These are phyloP conservation scores for Omphalotus olearius DNA, from an alignment of 1,284 basidiomycete species.

Conservation along the genomic window DNA sequence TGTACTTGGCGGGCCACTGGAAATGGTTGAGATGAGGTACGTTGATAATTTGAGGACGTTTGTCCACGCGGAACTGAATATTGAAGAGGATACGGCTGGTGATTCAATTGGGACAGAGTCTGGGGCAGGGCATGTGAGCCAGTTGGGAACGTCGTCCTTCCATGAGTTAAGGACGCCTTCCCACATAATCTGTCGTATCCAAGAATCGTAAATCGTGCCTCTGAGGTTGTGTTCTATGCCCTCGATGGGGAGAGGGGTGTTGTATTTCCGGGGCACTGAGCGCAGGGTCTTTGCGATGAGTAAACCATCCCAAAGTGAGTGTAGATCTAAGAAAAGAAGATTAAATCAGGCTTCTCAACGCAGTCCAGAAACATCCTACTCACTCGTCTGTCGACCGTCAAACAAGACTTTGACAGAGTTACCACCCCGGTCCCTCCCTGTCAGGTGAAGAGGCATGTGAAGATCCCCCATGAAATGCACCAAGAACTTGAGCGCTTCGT, in stretches of 20 bases:
- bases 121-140: slow-evolving; percentile 62
- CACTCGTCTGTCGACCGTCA: slow-evolving; percentile 65
- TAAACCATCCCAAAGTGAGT: slow-evolving; percentile 82
- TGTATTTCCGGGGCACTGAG: slow-evolving; percentile 72
- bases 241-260: slow-evolving; percentile 55
- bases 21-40: slow-evolving; percentile 12
- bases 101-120: slow-evolving; percentile 8
- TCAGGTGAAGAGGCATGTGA: slow-evolving; percentile 89
- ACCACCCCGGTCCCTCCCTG: slow-evolving; percentile 81
- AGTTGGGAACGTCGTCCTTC: slow-evolving; percentile 50
- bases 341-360: neutral
- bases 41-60: slow-evolving; percentile 23
- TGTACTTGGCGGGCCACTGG: slow-evolving; percentile 24
- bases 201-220: slow-evolving; percentile 85
- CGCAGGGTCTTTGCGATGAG: slow-evolving; percentile 82
- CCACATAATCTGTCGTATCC: slow-evolving; percentile 80
- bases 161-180: slow-evolving; percentile 75
- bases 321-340: slow-evolving; percentile 55
- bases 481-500: slow-evolving; percentile 83
- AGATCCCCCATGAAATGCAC: slow-evolving; percentile 90
- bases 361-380: slow-evolving; percentile 19
- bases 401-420: slow-evolving; percentile 74
- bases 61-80: slow-evolving; percentile 23
- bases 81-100: slow-evolving; percentile 7
- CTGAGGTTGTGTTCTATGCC: slow-evolving; percentile 73